phyloP scores from a whole-genome alignment of 805 yeast species.

The Ogataea pignaliae region DNA sequence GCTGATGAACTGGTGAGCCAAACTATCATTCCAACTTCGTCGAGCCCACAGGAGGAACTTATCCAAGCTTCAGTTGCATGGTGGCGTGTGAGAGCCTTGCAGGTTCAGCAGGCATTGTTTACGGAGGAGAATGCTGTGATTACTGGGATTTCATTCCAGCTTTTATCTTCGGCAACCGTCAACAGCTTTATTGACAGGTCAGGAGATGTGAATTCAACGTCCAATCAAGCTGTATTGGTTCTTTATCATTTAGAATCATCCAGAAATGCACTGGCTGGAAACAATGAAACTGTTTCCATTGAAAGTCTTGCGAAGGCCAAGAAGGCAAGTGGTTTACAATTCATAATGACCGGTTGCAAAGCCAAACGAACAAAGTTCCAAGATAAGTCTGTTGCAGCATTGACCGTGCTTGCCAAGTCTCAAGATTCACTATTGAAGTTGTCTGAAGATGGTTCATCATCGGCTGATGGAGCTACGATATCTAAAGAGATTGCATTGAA shows the following conservation, averaged over 20 bases:
- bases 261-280: conserved; percentile 56
- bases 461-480: conserved; percentile 14
- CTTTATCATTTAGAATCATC: conserved; percentile 64
- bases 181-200: conserved; percentile 30
- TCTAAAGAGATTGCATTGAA: conserved; percentile 62
- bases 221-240: conserved; percentile 35
- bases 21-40: conserved; percentile 10
- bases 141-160: conserved; percentile 36
- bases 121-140: conserved; percentile 51
- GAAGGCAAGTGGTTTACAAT: conserved; percentile 53
- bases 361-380: conserved; percentile 88
- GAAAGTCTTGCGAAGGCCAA: conserved; percentile 54
- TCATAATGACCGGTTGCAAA: conserved; percentile 78
- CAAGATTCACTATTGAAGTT: conserved; percentile 22
- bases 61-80: conserved; percentile 50
- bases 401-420: conserved; percentile 70
- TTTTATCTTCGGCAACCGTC: conserved; percentile 34
- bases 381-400: conserved; percentile 60
- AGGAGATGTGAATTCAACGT: conserved; percentile 26
- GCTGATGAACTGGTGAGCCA: conserved; percentile 17
- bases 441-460: background rate
- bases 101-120: conserved; percentile 58
- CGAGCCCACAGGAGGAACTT: conserved; percentile 24
- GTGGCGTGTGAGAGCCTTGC: conserved; percentile 74
- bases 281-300: conserved; percentile 56